Base-by-base conservation (phyloP, 345 rosid species). In the Passiflora organensis region DNA sequence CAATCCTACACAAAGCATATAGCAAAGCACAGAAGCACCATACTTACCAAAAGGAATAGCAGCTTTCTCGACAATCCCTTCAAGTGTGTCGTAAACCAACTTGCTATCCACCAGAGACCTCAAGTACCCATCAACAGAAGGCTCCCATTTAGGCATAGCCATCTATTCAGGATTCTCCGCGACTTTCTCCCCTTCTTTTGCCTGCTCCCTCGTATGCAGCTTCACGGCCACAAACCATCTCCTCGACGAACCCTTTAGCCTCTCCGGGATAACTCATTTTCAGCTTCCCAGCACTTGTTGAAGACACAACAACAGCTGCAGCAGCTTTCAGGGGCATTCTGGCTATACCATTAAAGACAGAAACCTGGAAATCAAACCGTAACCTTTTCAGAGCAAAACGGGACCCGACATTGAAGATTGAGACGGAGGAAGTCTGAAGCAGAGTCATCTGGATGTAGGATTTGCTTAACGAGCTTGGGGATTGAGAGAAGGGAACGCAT, bases 191-290 rank as follows among this genome's bases (percentile, higher is more conserved):
- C 96, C 99, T 68, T 89, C 96, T 55, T 77, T 82, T 1, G 96
- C 86, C 65, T 93, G 99, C 43, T 89, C 95, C 44, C 62, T 86
- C 0, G 96, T 86, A 50, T 93, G 96, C 62, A 86, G 66, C 59
- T 71, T 89, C 99, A 93, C 89, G 8, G 99, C 99, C 64, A 86
- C 91, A 60, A 86, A 93, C 72, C 99, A 93, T 89, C 87, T 93
- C 99, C 77, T 93, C 99, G 61, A 93, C 95, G 62, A 93, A 88
- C 34, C 96, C 99, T 59, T 93, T 89, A 0, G 93, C 80, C 84
- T 89, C 94, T 1, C 95, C 94, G 0, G 96, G 95, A 51, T 84
- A 86, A 45, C 96, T 74, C 75, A 69, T 81, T 45, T 59, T 76
- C 23, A 72, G 78, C 89, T 80, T 88, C 86, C 82, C 95, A 0